Base-by-base conservation (phyloP, 768 basidiomycete genomes). In the Mycena latifolia region DNA sequence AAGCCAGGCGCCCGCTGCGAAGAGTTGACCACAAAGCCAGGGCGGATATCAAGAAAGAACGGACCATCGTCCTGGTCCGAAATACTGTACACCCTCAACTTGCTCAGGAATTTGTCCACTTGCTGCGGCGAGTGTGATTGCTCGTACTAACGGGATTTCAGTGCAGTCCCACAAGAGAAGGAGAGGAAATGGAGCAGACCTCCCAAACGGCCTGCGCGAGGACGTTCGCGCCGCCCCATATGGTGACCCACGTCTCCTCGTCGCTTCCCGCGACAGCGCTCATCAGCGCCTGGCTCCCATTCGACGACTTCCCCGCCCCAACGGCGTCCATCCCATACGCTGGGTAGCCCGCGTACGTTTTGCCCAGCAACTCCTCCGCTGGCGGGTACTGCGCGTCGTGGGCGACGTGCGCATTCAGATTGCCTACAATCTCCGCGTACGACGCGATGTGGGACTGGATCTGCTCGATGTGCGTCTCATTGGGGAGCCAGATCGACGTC, bases 191-290 rank as follows among this genome's bases (percentile, higher is more conserved):
- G 24, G 12, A 25, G 22, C 51, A 15, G 8, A 58, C 57, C 57
- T 58, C 57, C 57, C 57, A 58, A 18, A 58, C 57, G 17, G 57
- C 57, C 57, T 58, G 57, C 8, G 66, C 60, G 4, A 67, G 60
- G 12, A 67, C 66, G 45, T 67, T 67, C 2, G 63, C 67, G 8
- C 67, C 67, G 33, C 63, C 57, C 67, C 67, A 69, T 2, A 65
- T 25, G 9, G 54, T 54, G 0, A 69, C 67, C 67, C 67, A 69
- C 3, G 45, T 56, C 51, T 41, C 37, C 25, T 63, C 60, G 18
- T 68, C 56, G n/a, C 48, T 58, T 12, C 43, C 27, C 17, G 46
- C 62, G 18, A 68, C 53, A 1, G 66, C 43, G 2, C 29, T 5
- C 33, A 56, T 59, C 5, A 68, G 51, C 11, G 61, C 61, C 8